Base-by-base conservation (phyloP, 2,329 filamentous ascomycete species). In the Fusarium compactum region DNA sequence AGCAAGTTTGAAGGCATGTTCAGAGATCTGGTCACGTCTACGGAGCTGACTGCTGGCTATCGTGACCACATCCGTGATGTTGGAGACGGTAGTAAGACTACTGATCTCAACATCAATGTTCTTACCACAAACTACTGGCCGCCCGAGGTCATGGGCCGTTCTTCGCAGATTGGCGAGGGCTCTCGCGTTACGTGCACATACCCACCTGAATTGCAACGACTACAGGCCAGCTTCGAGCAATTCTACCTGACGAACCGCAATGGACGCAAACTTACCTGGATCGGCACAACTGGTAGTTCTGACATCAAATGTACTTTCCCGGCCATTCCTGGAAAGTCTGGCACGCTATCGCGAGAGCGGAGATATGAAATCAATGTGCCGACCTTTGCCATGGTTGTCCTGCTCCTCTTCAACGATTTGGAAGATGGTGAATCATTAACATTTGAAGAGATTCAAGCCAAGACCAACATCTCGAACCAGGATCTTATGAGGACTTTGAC, bases 51-150 rank as follows among this genome's bases (percentile, higher is more conserved):
- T 0, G 82, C 89, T 15, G 89, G 87, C 59, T 98, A 97, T 82
- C 91, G 91, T 70, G 86, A 87, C 18, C 89, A 95, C 68, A 89
- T 89, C 48, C 80, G 82, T 30, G 82, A 80, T 30, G 80, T 88
- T 14, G 79, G 87, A 78, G 79, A 89, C 78, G 78, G 81, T 20
- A 76, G 65, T 27, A 80, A 77, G 70, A 76, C 89, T 30, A 89
- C 95, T 29, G 96, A 98, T 48, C 86, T 99, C 25, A 88, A 87
- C 52, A 91, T 98, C 80, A 93, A 90, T 70, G 91, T 99, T 30
- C 86, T 99, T 41, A 98, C 95, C 1, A 95, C 91, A 72, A 98
- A 97, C 79, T 95, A 94, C 78, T 99, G 96, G 96, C 96, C 96
- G 3, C 89, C 94, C 71, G 95, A 98, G 74, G 89, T 94, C 15